These are phyloP conservation scores for Penicillium riverlandense DNA, from an alignment of 495 filamentous ascomycete species.

Conservation along the genomic window DNA sequence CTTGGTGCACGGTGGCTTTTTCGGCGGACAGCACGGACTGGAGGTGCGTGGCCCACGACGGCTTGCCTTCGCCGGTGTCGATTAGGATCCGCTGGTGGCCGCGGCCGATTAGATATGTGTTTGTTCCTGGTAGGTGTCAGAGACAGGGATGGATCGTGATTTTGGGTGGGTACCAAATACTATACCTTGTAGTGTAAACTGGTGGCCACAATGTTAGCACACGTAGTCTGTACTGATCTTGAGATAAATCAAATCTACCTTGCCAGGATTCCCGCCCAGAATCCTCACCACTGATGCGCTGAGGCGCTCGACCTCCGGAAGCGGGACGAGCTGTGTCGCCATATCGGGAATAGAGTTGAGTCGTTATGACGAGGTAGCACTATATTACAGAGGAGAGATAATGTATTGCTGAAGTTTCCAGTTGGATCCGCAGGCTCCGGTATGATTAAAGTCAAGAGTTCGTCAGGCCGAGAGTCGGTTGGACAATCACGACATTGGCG, in stretches of 20 bases:
- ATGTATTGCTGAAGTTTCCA: too few relatives aligned
- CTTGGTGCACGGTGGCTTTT: constrained; percentile 53
- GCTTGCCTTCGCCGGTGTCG: constrained; percentile 70
- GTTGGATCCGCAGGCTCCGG: too few relatives aligned
- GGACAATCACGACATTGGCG: too few relatives aligned
- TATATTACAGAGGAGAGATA: too few relatives aligned
- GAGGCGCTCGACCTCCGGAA: constrained; percentile 61
- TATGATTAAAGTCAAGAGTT: too few relatives aligned
- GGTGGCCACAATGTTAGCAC: not conserved
- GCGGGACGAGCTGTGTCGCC: constrained; percentile 39
- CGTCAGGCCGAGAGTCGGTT: too few relatives aligned
- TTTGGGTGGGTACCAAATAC: not conserved
- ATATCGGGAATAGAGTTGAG: constrained; percentile 14
- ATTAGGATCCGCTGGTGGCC: constrained; percentile 62
- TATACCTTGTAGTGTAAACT: constrained; percentile 49
- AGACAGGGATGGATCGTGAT: not conserved
- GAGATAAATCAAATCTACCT: constrained; percentile 35
- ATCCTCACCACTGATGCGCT: constrained; percentile 64
- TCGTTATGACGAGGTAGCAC: not conserved
- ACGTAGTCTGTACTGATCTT: too few relatives aligned
- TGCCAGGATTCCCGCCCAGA: constrained; percentile 74
- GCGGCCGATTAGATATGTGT: constrained; percentile 78
- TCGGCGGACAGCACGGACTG: constrained; percentile 56
- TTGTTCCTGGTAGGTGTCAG: constrained; percentile 52
- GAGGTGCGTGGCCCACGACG: constrained; percentile 52